phyloP scores from a whole-genome alignment of 2,329 filamentous ascomycete genomes.

The Phialocephala subalpina region DNA sequence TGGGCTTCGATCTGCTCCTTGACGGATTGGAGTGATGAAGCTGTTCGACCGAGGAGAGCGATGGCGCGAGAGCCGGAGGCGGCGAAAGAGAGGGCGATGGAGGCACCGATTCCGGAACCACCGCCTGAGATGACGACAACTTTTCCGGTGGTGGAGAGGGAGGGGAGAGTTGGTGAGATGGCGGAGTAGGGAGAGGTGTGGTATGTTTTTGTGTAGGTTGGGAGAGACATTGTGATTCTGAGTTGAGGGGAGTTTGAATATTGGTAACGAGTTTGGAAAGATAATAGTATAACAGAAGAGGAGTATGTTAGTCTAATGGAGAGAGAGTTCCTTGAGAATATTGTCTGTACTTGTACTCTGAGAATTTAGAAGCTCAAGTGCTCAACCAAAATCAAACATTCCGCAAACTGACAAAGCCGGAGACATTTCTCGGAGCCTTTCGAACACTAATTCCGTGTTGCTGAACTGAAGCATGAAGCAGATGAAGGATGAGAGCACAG shows the following conservation, averaged over 20 bases:
- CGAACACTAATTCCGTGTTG: not conserved
- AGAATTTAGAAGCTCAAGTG: not conserved
- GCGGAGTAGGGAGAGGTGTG: conserved; percentile 2
- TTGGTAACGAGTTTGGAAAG: not conserved
- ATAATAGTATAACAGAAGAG: not conserved
- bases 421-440: not conserved
- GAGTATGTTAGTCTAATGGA: not conserved
- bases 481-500: not conserved
- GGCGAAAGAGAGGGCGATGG: conserved; percentile 30
- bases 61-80: conserved; percentile 37
- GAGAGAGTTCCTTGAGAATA: not conserved
- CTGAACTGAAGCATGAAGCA: not conserved
- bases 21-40: not conserved
- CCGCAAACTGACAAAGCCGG: conserved; percentile 3
- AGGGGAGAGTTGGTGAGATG: conserved; percentile 2
- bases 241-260: not conserved
- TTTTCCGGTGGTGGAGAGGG: conserved; percentile 1
- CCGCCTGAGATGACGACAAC: conserved; percentile 23
- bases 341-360: not conserved
- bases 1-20: not conserved
- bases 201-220: conserved; percentile 8
- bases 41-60: conserved; percentile 37
- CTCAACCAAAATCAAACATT: not conserved
- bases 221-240: not conserved
- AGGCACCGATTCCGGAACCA: conserved; percentile 30